Percentiles rank a stretch among this genome's conserved stretches.
These are phyloP conservation scores for Clavispora fructus DNA, from an alignment of 805 yeast genomes.

Conservation along the genomic window DNA sequence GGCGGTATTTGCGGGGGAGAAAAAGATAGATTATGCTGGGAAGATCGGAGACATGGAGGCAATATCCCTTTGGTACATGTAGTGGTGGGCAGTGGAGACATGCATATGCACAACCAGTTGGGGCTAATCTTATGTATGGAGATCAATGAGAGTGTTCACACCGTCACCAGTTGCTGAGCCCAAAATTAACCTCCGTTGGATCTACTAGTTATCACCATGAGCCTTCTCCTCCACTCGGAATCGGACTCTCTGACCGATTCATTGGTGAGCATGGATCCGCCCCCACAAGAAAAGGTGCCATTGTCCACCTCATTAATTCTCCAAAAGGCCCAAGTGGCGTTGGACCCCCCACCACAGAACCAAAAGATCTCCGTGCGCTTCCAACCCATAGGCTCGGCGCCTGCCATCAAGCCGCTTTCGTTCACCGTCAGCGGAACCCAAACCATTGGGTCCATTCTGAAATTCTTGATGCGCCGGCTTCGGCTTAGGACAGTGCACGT, in stretches of 20 bases:
- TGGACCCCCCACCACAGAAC: not conserved
- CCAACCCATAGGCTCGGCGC: conserved; percentile 57
- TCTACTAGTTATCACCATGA: no score
- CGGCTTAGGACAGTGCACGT: conserved; percentile 19
- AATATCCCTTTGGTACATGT: no score
- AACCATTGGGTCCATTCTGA: conserved; percentile 41
- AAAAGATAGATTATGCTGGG: no score
- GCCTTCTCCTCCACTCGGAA: conserved; percentile 10
- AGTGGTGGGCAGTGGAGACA: no score
- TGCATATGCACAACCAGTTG: no score
- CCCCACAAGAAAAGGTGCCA: conserved; percentile 6
- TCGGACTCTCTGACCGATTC: conserved; percentile 2
- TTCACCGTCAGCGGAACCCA: conserved; percentile 46
- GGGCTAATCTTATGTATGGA: no score
- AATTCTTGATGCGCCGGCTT: conserved; percentile 31
- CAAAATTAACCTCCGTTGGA: no score
- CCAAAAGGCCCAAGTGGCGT: not conserved
- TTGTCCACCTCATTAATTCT: conserved; percentile 6
- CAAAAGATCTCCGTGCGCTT: conserved; percentile 46
- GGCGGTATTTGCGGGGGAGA: no score
- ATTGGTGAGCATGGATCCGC: conserved; percentile 2
- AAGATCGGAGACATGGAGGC: no score
- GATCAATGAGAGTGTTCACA: no score
- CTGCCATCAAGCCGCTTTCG: conserved; percentile 43
- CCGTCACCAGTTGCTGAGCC: no score